A percentile compares a stretch with the other conserved stretches of the same genome.
Evolutionary conservation across 1,139 yeast species (phyloP).

Genomic region (Lodderomyces margitis): DNA sequence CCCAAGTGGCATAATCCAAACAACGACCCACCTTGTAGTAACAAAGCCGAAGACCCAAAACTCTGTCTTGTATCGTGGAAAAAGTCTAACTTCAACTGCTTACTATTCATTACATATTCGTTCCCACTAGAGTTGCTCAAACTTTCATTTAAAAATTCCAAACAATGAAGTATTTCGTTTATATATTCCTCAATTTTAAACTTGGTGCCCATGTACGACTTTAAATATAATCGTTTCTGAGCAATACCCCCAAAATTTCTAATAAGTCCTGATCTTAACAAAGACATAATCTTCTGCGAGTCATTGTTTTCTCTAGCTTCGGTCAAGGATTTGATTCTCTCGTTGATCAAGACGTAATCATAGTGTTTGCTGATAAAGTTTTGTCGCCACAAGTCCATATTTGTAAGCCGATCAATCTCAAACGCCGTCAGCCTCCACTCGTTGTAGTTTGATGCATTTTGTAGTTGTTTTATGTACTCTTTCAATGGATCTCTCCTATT

Average conservation of each 20-base stretch:
- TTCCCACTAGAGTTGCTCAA: constrained; percentile 29
- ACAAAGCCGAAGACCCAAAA: constrained; percentile 84
- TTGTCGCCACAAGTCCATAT: constrained; percentile 80
- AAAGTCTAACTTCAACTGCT: constrained; percentile 71
- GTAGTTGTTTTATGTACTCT: constrained; percentile 38
- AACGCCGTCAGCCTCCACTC: constrained; percentile 63
- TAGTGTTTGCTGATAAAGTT: constrained; percentile 80
- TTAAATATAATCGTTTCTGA: constrained; percentile 72
- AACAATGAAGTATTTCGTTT: constrained; percentile 67
- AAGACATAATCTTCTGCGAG: constrained; percentile 57
- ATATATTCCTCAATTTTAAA: constrained; percentile 83
- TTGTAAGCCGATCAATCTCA: constrained; percentile 63
- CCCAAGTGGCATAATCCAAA: constrained; percentile 95
- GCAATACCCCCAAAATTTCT: constrained; percentile 92
- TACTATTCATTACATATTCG: constrained; percentile 45
- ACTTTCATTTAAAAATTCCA: constrained; percentile 52
- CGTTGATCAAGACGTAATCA: constrained; percentile 79
- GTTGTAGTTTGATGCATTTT: constrained; percentile 46
- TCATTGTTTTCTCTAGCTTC: constrained; percentile 65
- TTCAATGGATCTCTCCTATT: constrained; percentile 40
- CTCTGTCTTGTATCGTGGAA: constrained; percentile 90
- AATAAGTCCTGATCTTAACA: constrained; percentile 77
- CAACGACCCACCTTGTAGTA: constrained; percentile 90
- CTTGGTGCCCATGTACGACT: constrained; percentile 87
- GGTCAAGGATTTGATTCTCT: constrained; percentile 60